Percentiles rank a stretch among this genome's conserved stretches.
Conservation (phyloP, 371 early-diverging fungal species). For the Parasitella parasitica region DNA sequence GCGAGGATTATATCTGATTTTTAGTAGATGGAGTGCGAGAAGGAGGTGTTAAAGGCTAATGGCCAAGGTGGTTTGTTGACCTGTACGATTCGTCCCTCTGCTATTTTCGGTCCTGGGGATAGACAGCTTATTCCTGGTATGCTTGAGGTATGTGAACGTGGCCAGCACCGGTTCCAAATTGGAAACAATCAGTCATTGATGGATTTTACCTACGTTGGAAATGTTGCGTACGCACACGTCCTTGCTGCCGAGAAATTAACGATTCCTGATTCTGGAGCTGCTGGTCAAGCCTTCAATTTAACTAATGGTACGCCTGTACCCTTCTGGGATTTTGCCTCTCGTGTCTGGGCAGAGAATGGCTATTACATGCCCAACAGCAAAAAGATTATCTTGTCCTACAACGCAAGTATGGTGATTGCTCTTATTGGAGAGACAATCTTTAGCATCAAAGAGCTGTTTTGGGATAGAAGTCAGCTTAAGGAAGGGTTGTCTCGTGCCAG, state of each 20-base stretch:
- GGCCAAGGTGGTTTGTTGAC: slow-evolving; percentile 69
- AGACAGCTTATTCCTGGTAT: slow-evolving; percentile 80
- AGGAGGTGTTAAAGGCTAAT: slow-evolving; percentile 79
- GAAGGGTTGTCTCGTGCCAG: slow-evolving; percentile 63
- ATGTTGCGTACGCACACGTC: slow-evolving; percentile 89
- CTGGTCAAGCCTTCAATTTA: slow-evolving; percentile 82
- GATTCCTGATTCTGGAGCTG: slow-evolving; percentile 37
- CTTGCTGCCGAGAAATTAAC: slow-evolving; percentile 81
- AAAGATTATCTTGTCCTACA: slow-evolving; percentile 49
- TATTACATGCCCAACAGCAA: slow-evolving; percentile 41
- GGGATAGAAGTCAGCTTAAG: slow-evolving; percentile 47
- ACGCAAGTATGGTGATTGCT: slow-evolving; percentile 53
- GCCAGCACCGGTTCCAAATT: slow-evolving; percentile 76
- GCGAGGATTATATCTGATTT: neutral
- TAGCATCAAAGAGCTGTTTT: slow-evolving; percentile 48
- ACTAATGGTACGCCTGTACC: slow-evolving; percentile 93
- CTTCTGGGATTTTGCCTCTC: slow-evolving; percentile 87
- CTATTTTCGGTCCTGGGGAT: slow-evolving; percentile 94
- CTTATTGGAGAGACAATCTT: slow-evolving; percentile 47
- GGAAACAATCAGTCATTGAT: slow-evolving; percentile 86
- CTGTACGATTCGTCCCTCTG: slow-evolving; percentile 83
- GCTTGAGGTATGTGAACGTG: slow-evolving; percentile 71
- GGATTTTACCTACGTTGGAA: slow-evolving; percentile 94
- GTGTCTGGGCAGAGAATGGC: slow-evolving; percentile 64
- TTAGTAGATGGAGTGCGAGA: slow-evolving; percentile 73